Evolutionary conservation across 2,329 filamentous ascomycete species (phyloP), one percentile per base, ranked within the genome.

Genomic region (Chaetomiaceae sp.): DNA sequence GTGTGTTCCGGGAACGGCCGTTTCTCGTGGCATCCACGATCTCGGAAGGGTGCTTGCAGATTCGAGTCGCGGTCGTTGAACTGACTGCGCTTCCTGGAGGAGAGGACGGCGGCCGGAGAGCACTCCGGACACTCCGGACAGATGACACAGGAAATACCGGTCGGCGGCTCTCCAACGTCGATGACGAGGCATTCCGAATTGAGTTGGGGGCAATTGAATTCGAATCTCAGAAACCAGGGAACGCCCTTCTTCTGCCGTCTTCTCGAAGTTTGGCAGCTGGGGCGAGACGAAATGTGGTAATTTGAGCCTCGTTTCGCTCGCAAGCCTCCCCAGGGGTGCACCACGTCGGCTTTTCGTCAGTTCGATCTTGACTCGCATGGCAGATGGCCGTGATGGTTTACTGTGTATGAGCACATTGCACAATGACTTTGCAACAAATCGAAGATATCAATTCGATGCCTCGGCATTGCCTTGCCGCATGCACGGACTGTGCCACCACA

Each of bases 11-110:
- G 39, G 34, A 48, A 40, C 31, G 40, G 52, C 40, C 47, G 8
- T 54, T 47, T 29, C 47, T 23, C 25, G 11, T 22, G 27, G n/a
- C 29, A 6, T 15, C 8, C 20, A 15, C 19, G 9, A n/a, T n/a
- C n/a, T n/a, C n/a, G n/a, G n/a, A n/a, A 34, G 45, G 46, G 19
- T 45, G 51, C 39, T 15, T 45, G 47, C 52, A 50, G 47, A 20
- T 15, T 54, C 34, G 29, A 42, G 40, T 45, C 22, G 46, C 34
- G 45, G 25, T 17, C 34, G 6, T 43, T 34, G 23, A 7, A 31
- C 27, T 31, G 3, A 27, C 5, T 9, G 14, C 27, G 14, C 27
- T 3, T 31, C 8, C 9, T 31, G 27, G 27, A 31, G 27, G 27
- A 11, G 14, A 6, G 27, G 27, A 31, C n/a, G n/a, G n/a, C n/a